phyloP scores from a whole-genome alignment of 257 asterid genomes.

The Salvia hispanica region DNA sequence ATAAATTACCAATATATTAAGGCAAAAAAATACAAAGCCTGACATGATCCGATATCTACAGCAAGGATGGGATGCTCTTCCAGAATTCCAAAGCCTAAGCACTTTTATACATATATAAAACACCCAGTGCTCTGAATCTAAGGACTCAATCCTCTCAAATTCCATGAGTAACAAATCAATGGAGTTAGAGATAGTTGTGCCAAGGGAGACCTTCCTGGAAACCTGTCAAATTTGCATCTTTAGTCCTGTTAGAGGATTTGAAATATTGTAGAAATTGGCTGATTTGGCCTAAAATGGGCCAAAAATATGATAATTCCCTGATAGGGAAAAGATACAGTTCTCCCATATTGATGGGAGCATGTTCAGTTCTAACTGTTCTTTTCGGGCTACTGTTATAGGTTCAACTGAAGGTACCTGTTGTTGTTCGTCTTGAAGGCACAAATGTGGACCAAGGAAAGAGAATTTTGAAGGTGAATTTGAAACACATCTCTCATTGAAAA shows the following conservation, averaged over 20 bases:
- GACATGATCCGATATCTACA: too few species aligned
- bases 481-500: not conserved
- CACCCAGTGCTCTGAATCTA: too few species aligned
- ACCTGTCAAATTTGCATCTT: not conserved
- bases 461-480: constrained; percentile 73
- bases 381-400: constrained; percentile 48
- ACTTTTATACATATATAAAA: not conserved
- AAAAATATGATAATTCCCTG: not conserved
- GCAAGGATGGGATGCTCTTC: not conserved
- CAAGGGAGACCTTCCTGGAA: not conserved
- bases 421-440: constrained; percentile 98
- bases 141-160: not conserved
- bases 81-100: not conserved
- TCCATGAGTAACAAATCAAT: not conserved
- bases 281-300: not conserved
- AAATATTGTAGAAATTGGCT: not conserved
- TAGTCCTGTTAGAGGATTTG: too few species aligned
- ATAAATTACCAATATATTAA: too few species aligned
- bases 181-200: not conserved
- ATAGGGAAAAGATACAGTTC: not conserved
- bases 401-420: constrained; percentile 87
- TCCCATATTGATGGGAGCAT: not conserved
- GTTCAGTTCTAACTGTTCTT: constrained; percentile 16
- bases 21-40: too few species aligned
- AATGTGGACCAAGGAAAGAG: constrained; percentile 96